Base-by-base conservation (phyloP, 257 asterid genomes). In the Solanum chilense region DNA sequence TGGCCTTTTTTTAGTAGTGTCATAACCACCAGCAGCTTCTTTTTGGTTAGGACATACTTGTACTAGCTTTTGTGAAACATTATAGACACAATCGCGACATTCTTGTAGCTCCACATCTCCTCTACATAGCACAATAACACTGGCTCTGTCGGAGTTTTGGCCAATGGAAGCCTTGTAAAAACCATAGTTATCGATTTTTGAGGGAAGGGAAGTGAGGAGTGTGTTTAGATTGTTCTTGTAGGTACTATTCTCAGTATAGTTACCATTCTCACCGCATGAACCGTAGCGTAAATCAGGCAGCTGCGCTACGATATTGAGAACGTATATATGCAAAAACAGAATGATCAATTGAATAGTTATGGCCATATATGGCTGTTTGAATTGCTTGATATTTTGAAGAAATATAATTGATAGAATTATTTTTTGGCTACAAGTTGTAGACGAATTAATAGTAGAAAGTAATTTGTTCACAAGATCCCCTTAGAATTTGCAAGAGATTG, bases 121-220 rank as follows among this genome's bases (percentile, higher is more conserved):
- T 44, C 92, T 44, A 75, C 94, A 93, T 25, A 90, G 78, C 42
- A 86, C 90, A n/a, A 88, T 21, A 7, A 88, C 92, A 47, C 82
- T 42, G 60, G 56, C 91, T 16, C 18, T 25, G 15, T 84, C 83
- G 18, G 84, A 27, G 49, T 74, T 68, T 11, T 29, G 60, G 6
- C 92, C 92, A 2, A 5, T 42, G 1, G 90, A 85, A 87, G 82
- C 77, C 58, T 70, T 84, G 87, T 86, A 37, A 87, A 90, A 93
- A 3, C 90, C 93, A 70, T 33, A 56, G 23, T 56, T 25, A 52
- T 23, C 11, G 1, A 31, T 70, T 14, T 70, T 70, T 31, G 76
- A 29, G 5, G 76, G 35, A 69, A 69, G 23, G 42, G 76, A 69
- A 10, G 76, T 29, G 41, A 69, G 76, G 23, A 69, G n/a, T 15